A percentile compares a stretch with the other conserved stretches of the same genome.
Evolutionary conservation across 2,329 filamentous ascomycete genomes (phyloP).

Genomic region (Penicillium hordei): DNA sequence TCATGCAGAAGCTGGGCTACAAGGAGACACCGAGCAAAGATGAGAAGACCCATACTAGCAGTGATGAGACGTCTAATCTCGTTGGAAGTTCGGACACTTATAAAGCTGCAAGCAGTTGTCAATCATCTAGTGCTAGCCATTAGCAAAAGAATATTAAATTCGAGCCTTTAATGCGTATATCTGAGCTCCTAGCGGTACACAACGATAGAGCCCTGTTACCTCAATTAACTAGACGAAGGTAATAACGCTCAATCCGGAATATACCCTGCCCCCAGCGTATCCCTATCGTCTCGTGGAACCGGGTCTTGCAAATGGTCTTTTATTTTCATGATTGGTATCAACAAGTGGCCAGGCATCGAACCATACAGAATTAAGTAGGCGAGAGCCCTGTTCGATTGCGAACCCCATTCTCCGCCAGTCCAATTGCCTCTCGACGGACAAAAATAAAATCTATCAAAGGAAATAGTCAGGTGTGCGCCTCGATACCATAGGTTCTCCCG

Average conservation of each 20-base stretch:
- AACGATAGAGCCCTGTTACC: neutral
- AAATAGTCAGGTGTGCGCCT: conserved; percentile 98
- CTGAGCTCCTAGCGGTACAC: neutral
- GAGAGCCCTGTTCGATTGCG: conserved; percentile 30
- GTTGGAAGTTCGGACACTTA: neutral
- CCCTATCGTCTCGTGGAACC: neutral
- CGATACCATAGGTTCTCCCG: conserved; percentile 98
- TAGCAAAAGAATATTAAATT: neutral
- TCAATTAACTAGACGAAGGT: neutral
- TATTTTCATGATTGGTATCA: conserved; percentile 46
- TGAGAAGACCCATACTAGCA: no score
- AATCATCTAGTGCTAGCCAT: neutral
- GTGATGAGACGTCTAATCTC: neutral
- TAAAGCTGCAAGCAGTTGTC: neutral
- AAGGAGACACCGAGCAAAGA: neutral
- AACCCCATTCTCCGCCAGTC: conserved; percentile 28
- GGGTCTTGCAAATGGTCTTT: conserved; percentile 34
- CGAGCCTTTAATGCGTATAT: neutral
- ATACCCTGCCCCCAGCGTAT: neutral
- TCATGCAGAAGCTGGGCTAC: neutral
- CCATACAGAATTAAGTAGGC: conserved; percentile 37
- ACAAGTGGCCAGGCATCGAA: conserved; percentile 37
- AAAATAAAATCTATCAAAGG: conserved; percentile 61
- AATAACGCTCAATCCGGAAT: neutral
- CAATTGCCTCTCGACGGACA: conserved; percentile 29